Evolutionary conservation across 164 flowering plant species (phyloP).

Genomic region (Piper betle): DNA sequence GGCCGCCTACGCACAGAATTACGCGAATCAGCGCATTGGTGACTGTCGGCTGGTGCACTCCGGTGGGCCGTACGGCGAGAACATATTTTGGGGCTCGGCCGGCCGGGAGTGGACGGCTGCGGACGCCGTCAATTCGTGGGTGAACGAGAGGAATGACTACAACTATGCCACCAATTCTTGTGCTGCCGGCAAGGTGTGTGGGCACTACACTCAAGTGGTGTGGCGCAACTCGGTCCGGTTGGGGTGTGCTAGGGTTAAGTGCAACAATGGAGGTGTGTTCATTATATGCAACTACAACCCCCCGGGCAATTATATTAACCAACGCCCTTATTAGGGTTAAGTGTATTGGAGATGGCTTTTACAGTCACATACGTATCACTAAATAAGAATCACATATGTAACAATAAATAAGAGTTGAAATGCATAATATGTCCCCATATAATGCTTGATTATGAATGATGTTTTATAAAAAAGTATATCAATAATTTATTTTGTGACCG

Average conservation of each 20-base stretch:
- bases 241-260: constrained; percentile 26
- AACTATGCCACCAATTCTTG: constrained; percentile 4
- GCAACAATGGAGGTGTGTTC: background rate
- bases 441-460: too few relatives aligned
- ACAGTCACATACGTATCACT: too few relatives aligned
- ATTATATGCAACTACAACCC: constrained; percentile 1
- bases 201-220: constrained; percentile 40
- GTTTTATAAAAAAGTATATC: too few relatives aligned
- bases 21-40: constrained; percentile 8
- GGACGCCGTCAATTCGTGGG: constrained; percentile 1
- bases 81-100: constrained; percentile 28
- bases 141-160: background rate
- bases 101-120: background rate
- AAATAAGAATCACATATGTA: too few relatives aligned
- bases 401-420: too few relatives aligned
- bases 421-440: too few relatives aligned
- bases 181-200: constrained; percentile 3
- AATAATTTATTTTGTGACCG: too few relatives aligned
- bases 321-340: too few relatives aligned
- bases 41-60: constrained; percentile 38
- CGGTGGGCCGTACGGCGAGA: constrained; percentile 31
- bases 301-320: too few relatives aligned
- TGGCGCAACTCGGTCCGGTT: constrained; percentile 26
- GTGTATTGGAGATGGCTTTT: too few relatives aligned
- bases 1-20: constrained; percentile 17